Evolutionary conservation across 257 asterid species (phyloP), one percentile per base, ranked within the genome.

Genomic region (Solanum lycopersicoides): DNA sequence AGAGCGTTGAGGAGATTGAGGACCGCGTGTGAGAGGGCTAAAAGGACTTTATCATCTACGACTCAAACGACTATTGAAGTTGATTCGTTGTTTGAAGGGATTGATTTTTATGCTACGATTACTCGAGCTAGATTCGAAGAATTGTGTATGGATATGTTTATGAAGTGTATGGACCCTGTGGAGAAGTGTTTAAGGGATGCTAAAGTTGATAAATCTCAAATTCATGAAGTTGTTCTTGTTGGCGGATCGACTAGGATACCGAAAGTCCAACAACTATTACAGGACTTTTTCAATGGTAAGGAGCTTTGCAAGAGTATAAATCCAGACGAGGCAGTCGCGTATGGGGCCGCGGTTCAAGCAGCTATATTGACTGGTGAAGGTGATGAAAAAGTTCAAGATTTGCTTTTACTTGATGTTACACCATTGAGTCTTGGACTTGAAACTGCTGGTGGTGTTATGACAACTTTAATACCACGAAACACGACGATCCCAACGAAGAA

Each of bases 41-140:
- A 93, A 56, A 83, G 94, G 59, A 74, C 96, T 1, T 68, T 93
- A 0, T 92, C 94, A 3, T 92, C 94, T 0, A 91, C 94, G 0
- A 86, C 93, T 1, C 95, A 93, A 59, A 92, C 95, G 0, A 93
- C 96, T 0, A 90, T 92, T 4, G 95, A 93, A 50, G 93, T 93
- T 6, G 96, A 93, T 65, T 93, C 95, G 0, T 75, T 93, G 77
- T 92, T 68, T 68, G 94, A 93, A 82, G 96, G 96, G n/a, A 77
- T 90, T 16, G 96, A 93, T 85, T 93, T 93, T 44, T 92, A 92
- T 34, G 92, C 92, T 3, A 89, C 92, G 3, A 89, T 93, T 0
- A 93, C 96, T 5, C 82, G 94, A 79, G 96, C 95, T 12, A 91
- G 96, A 21, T 93, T 93, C 32, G 96, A 93, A 86, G 96, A 93